phyloP scores from a whole-genome alignment of 352 stramenopile genomes.

The Globisporangium radiosum region DNA sequence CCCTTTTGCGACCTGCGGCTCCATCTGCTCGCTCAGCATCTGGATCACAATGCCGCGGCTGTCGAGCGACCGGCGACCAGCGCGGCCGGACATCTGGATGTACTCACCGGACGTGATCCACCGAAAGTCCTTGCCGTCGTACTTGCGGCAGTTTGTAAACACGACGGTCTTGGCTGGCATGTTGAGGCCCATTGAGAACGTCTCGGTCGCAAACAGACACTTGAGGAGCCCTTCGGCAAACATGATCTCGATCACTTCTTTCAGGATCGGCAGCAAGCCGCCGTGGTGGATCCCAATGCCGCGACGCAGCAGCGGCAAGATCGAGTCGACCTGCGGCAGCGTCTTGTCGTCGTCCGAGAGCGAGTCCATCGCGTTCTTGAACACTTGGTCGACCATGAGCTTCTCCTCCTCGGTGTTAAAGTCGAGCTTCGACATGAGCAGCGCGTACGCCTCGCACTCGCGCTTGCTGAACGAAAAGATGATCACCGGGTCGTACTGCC shows the following conservation, averaged over 20 bases:
- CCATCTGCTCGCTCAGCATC: slow-evolving; percentile 99
- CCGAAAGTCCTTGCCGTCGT: slow-evolving; percentile 93
- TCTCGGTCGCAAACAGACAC: slow-evolving; percentile 98
- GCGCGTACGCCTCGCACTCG: slow-evolving; percentile 93
- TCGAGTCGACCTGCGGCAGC: slow-evolving; percentile 96
- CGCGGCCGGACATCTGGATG: slow-evolving; percentile 94
- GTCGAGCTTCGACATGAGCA: slow-evolving; percentile 92
- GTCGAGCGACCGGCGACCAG: slow-evolving; percentile 97
- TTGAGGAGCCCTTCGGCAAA: slow-evolving; percentile 97
- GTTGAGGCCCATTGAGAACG: slow-evolving; percentile 97
- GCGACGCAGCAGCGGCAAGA: slow-evolving; percentile 95
- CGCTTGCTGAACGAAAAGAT: slow-evolving; percentile 99
- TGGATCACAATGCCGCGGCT: slow-evolving; percentile 97
- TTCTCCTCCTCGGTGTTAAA: slow-evolving; percentile 99
- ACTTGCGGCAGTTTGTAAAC: slow-evolving; percentile 97
- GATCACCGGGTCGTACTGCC: slow-evolving; percentile 96
- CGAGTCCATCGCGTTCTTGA: slow-evolving; percentile 97
- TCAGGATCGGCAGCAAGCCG: slow-evolving; percentile 97
- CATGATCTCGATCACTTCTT: slow-evolving; percentile 95
- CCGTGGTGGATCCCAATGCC: slow-evolving; percentile 99
- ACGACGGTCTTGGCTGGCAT: slow-evolving; percentile 99
- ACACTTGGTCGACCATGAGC: slow-evolving; percentile 94
- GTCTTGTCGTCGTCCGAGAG: slow-evolving; percentile 96
- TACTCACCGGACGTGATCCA: slow-evolving; percentile 96
- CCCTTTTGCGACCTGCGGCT: slow-evolving; percentile 93